Base-by-base conservation (phyloP, 192 early-diverging fungal genomes). In the Jimgerdemannia flammicorona region DNA sequence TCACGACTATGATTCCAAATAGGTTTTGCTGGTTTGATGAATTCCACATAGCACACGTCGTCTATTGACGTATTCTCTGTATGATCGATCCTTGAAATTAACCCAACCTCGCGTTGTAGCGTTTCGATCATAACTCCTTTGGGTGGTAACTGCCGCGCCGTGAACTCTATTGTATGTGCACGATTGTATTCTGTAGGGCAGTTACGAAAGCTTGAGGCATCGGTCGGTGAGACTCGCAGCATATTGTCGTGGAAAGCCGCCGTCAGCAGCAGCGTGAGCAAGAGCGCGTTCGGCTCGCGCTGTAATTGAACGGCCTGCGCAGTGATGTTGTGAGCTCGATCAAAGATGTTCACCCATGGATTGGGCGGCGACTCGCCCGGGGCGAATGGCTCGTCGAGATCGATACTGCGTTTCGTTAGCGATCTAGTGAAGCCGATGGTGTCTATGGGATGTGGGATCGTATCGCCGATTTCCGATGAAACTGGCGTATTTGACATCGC, bases 241-340 rank as follows among this genome's bases (percentile, higher is more conserved):
- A 78, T 65, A 42, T 73, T 78, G 39, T 72, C 72, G 43, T 78
- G 77, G 69, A 73, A 78, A 11, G 71, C 72, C n/a, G 77, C 72
- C n/a, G 59, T 63, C 17, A 78, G 43, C 29, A 78, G 69, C 40
- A 78, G 66, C 9, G 64, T 41, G 9, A 78, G 2, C 4, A 73
- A 44, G 17, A 69, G n/a, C n/a, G 73, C 40, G 40, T 78, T 69
- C 20, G 77, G 77, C 41, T 78, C 77, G 4, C 67, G 3, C 20
- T 42, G 19, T 3, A 78, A 40, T 6, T 67, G 9, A 59, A 74
- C 72, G 6, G 64, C 40, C 11, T 44, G 66, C 9, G 44, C 17
- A 4, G 77, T 54, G 9, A 78, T 78, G 43, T 66, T 49, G 59
- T 78, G 64, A 20, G 64, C 10, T 40, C 77, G 67, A 73, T 78